phyloP scores from a whole-genome alignment of 2,329 filamentous ascomycete species.

The Neurospora sp. region DNA sequence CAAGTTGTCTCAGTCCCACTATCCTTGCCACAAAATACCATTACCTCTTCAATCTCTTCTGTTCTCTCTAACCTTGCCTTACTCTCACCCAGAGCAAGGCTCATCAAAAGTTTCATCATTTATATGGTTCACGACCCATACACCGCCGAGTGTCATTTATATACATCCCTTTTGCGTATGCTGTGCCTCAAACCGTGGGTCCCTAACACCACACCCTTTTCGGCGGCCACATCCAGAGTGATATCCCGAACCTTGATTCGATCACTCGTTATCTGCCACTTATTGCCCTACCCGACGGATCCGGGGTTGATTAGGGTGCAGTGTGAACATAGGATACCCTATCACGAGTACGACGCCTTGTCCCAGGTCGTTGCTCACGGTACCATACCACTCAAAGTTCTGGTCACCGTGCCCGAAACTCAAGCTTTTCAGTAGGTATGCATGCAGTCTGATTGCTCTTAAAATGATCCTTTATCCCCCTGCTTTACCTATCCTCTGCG shows the following conservation, averaged over 20 bases:
- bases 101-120: not conserved
- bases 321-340: not conserved
- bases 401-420: not conserved
- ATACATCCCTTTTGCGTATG: not conserved
- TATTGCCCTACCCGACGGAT: not conserved
- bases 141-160: not conserved
- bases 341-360: not conserved
- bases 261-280: not conserved
- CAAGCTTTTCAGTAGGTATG: not conserved
- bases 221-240: not conserved
- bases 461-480: not conserved
- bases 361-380: not conserved
- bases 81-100: not conserved
- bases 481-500: not conserved
- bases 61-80: not conserved
- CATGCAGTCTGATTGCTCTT: not conserved
- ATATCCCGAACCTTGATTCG: not conserved
- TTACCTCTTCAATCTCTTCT: not conserved
- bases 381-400: not conserved
- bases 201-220: not conserved
- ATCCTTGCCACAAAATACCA: not conserved
- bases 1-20: not conserved
- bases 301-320: not conserved
- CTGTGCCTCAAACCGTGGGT: not conserved
- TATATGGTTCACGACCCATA: not conserved